Base-by-base conservation (phyloP, 495 filamentous ascomycete genomes). In the Cudoniella acicularis region DNA sequence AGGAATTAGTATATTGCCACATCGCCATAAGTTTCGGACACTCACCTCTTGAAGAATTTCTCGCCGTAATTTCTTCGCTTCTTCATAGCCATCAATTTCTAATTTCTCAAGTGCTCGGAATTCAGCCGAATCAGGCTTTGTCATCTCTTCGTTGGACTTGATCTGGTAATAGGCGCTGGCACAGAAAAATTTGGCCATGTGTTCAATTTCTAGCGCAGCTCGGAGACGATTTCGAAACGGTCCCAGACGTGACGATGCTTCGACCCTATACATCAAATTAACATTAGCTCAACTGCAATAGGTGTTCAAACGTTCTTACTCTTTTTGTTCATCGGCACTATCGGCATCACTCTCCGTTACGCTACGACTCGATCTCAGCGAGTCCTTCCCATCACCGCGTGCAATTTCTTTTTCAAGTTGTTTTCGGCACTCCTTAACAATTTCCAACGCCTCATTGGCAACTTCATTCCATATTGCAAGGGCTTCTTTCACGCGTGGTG, bases 101-200 rank as follows among this genome's bases (percentile, higher is more conserved):
- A 79, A 71, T 58, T 80, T 83, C 59, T 94, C 85, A 30, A 93
- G 72, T 0, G 70, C 64, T 57, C 76, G 75, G 64, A 86, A 91
- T 22, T 87, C 79, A 10, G 85, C 80, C 0, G 88, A 88, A 10
- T 85, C 81, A 2, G 86, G 83, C 18, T 70, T 67, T 0, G 81
- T 88, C 45, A 83, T 67, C n/a, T 78, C 73, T 26, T 80, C 69
- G 52, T 92, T 81, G 0, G 77, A 76, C 64, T 94, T 96, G 49
- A 94, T 85, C 67, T 96, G 88, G 66, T 80, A 96, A 58, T 87
- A 89, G 0, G 82, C 87, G 60, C 91, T 96, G 24, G 84, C 91
- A 17, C 85, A 83, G 69, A 95, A 96, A 70, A 96, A 98, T 0
- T 82, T 76, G 42, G 87, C 90, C 57, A 85, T 83, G 64, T 97